Evolutionary conservation across 106 monocot genomes (phyloP).

Genomic region (Phalaenopsis equestris): DNA sequence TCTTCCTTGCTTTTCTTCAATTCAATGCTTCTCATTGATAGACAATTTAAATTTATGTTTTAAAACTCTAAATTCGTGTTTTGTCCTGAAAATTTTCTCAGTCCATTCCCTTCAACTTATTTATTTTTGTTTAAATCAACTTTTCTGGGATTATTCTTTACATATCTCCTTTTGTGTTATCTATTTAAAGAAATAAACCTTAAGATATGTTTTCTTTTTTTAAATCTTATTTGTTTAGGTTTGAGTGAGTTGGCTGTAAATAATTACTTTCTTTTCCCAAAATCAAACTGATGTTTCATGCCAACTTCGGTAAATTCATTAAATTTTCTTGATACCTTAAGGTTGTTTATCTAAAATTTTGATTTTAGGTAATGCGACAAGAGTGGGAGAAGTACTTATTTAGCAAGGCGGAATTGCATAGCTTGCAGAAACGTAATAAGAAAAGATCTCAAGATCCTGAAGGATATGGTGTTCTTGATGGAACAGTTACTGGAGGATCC

Average conservation of each 20-base stretch:
- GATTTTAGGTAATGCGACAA: constrained; percentile 62
- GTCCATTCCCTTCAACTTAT: background rate
- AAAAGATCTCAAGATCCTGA: constrained; percentile 59
- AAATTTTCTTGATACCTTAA: background rate
- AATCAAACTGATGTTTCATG: background rate
- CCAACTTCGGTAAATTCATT: background rate
- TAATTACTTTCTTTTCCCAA: background rate
- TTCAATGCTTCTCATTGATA: background rate
- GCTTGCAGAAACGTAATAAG: constrained; percentile 51
- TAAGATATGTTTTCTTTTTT: background rate
- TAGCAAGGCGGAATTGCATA: constrained; percentile 71
- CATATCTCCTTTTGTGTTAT: background rate
- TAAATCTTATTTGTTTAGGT: background rate
- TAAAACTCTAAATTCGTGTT: background rate
- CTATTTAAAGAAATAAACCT: background rate
- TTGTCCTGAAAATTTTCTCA: background rate
- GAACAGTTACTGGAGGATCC: constrained; percentile 32
- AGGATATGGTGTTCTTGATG: constrained; percentile 88
- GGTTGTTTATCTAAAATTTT: background rate
- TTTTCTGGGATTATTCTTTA: background rate
- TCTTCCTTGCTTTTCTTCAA: background rate
- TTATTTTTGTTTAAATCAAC: background rate
- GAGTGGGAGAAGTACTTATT: constrained; percentile 96
- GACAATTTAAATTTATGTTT: background rate
- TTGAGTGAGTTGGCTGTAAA: background rate